Conservation (phyloP, 2,329 filamentous ascomycete genomes). For the Colletotrichum eleusines region DNA sequence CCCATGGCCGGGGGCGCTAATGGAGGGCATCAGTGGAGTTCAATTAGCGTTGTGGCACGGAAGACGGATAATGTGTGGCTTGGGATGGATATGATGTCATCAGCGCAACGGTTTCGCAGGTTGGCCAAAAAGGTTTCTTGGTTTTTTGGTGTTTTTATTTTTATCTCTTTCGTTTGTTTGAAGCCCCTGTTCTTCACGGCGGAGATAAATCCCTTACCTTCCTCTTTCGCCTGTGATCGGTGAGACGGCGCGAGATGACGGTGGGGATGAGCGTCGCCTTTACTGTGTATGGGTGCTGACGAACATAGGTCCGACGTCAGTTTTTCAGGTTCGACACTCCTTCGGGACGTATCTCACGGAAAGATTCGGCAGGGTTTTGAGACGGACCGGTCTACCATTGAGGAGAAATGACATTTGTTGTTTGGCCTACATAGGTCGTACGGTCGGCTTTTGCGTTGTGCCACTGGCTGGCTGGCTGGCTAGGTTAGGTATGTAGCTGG, state of each 20-base stretch:
- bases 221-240: constrained; percentile 5
- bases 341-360: background rate
- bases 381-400: background rate
- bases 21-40: background rate
- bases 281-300: constrained; percentile 16
- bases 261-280: constrained; percentile 5
- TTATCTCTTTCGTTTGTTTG: background rate
- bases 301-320: constrained; percentile 23
- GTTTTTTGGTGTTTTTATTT: background rate
- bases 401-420: constrained; percentile 9
- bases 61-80: constrained; percentile 33
- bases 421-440: background rate
- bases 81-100: constrained; percentile 28
- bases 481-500: too few species aligned
- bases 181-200: background rate
- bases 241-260: background rate
- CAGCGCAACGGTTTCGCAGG: background rate
- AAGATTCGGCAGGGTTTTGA: background rate
- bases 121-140: constrained; percentile 17
- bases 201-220: background rate
- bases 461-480: background rate
- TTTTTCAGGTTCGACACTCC: constrained; percentile 9
- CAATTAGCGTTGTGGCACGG: constrained; percentile 23
- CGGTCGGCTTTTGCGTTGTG: background rate
- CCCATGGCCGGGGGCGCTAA: background rate